Evolutionary conservation across 139 green algal genomes (phyloP).

Genomic region (Micractinium conductrix): DNA sequence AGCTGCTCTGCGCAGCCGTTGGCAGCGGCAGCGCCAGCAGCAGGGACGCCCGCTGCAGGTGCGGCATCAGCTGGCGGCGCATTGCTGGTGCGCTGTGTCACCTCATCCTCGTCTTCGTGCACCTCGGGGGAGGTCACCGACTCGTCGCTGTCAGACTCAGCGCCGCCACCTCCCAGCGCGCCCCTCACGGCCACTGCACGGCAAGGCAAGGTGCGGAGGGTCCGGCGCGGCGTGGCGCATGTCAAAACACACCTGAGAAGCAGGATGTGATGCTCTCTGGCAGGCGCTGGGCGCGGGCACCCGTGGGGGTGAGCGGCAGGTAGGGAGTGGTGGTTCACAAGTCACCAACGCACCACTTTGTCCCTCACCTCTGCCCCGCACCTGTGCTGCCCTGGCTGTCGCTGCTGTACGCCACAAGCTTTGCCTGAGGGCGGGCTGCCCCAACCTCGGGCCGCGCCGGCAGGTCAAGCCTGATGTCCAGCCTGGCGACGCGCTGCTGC

Average conservation of each 20-base stretch:
- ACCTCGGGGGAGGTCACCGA: constrained; percentile 29
- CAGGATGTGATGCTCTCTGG: too few species aligned
- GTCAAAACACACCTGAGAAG: too few species aligned
- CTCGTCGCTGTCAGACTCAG: constrained; percentile 18
- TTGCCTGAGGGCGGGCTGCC: not conserved
- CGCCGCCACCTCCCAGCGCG: not conserved
- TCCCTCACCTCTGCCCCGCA: too few species aligned
- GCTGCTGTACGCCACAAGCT: not conserved
- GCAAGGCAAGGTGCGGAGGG: too few species aligned
- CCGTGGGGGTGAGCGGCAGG: too few species aligned
- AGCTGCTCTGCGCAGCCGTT: constrained; percentile 9
- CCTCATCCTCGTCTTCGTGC: not conserved
- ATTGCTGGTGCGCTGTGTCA: too few species aligned
- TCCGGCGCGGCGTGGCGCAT: too few species aligned
- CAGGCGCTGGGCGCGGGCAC: too few species aligned
- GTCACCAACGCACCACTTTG: too few species aligned
- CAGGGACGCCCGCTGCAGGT: too few species aligned
- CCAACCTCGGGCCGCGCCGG: not conserved
- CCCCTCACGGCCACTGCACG: not conserved
- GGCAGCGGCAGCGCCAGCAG: not conserved
- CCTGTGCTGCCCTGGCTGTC: constrained; percentile 3
- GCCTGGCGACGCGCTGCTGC: constrained; percentile 11
- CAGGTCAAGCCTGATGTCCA: constrained; percentile 15
- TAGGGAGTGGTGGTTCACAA: too few species aligned
- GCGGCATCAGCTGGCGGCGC: not conserved